These are phyloP conservation scores for Clonostachys byssicola DNA, from an alignment of 2,329 filamentous ascomycete species.

Conservation along the genomic window DNA sequence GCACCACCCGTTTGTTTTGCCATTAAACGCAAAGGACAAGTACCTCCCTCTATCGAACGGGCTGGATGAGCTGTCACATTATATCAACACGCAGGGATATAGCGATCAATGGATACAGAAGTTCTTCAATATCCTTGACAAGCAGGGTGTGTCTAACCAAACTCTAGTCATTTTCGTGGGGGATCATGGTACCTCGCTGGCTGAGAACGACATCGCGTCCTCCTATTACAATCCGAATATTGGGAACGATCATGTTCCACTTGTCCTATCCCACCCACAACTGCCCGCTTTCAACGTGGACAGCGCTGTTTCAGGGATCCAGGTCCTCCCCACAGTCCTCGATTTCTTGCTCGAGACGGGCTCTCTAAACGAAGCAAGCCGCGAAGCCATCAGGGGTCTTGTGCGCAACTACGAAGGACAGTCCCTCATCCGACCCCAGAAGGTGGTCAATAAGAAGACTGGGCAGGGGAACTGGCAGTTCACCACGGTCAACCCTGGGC, in stretches of 20 bases:
- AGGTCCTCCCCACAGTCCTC: constrained; percentile 38
- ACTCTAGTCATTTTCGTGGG: constrained; percentile 39
- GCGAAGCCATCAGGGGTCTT: constrained; percentile 26
- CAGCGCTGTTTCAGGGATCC: constrained; percentile 30
- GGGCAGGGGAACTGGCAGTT: constrained; percentile 38
- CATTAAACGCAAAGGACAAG: constrained; percentile 17
- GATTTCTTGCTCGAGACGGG: constrained; percentile 33
- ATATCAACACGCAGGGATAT: constrained; percentile 33
- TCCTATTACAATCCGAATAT: constrained; percentile 37
- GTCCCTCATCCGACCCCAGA: constrained; percentile 35
- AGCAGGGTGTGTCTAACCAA: constrained; percentile 33
- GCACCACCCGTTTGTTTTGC: constrained; percentile 36
- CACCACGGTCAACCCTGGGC: constrained; percentile 41
- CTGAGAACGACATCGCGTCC: constrained; percentile 29
- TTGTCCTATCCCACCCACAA: constrained; percentile 36
- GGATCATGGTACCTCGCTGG: constrained; percentile 36
- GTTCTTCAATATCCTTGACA: constrained; percentile 31
- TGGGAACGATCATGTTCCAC: constrained; percentile 34
- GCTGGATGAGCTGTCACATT: constrained; percentile 21
- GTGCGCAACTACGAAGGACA: constrained; percentile 39
- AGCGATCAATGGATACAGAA: constrained; percentile 30
- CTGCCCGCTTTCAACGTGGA: constrained; percentile 32
- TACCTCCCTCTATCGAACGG: constrained; percentile 12
- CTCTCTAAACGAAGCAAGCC: constrained; percentile 25
- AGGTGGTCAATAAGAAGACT: constrained; percentile 14